Evolutionary conservation across 768 basidiomycete genomes (phyloP).

Genomic region (Pleurotus tuber-regium): DNA sequence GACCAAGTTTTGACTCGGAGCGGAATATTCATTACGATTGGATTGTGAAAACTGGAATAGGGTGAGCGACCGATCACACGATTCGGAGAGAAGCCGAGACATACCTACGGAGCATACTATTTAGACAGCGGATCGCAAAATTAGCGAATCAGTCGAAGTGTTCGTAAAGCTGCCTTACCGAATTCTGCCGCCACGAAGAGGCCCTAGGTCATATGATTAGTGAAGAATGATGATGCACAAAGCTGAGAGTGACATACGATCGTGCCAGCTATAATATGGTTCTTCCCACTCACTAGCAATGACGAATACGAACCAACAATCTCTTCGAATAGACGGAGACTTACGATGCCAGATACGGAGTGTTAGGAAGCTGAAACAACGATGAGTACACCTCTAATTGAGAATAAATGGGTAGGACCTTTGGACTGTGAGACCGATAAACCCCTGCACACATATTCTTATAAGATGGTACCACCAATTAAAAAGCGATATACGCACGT

Average conservation of each 20-base stretch:
- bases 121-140: conserved; percentile 1
- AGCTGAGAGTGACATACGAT: conserved; percentile 30
- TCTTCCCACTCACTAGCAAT: conserved; percentile 41
- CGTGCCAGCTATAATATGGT: conserved; percentile 26
- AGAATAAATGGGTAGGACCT: too few relatives aligned
- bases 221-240: neutral
- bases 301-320: neutral
- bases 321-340: conserved; percentile 16
- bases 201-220: conserved; percentile 15
- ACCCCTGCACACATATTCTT: conserved; percentile 31
- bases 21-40: conserved; percentile 32
- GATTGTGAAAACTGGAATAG: conserved; percentile 39
- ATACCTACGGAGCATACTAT: conserved; percentile 20
- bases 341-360: conserved; percentile 43
- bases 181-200: conserved; percentile 39
- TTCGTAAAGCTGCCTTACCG: conserved; percentile 25
- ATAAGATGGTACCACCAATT: neutral
- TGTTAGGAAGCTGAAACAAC: conserved; percentile 37
- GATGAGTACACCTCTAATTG: too few relatives aligned
- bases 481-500: conserved; percentile 41
- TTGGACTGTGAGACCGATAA: conserved; percentile 56
- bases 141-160: too few relatives aligned
- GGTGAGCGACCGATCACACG: conserved; percentile 48
- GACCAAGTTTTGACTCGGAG: neutral
- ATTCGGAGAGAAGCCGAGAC: conserved; percentile 30